Conservation (phyloP, 495 filamentous ascomycete genomes). For the Neurospora terricola region DNA sequence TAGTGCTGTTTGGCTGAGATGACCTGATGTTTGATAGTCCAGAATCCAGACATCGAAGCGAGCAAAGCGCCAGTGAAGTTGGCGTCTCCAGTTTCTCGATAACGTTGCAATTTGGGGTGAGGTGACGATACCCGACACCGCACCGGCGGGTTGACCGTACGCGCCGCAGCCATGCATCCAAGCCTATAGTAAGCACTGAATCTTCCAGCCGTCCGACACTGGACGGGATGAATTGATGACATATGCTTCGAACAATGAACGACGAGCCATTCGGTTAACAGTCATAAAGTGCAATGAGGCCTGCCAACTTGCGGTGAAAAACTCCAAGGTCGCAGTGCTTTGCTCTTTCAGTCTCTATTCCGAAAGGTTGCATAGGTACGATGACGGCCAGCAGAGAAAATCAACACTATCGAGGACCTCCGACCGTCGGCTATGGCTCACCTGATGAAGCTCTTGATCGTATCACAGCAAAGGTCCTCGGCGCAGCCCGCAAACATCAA, state of each 20-base stretch:
- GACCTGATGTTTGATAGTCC: neutral
- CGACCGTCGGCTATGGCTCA: neutral
- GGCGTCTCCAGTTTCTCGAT: neutral
- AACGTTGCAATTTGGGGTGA: neutral
- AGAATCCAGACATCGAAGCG: too few species aligned
- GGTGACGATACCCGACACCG: neutral
- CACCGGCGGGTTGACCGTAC: neutral
- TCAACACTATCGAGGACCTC: neutral
- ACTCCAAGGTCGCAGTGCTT: neutral
- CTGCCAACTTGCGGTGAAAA: neutral
- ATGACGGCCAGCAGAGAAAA: neutral
- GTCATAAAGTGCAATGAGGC: neutral
- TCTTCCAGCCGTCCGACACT: neutral
- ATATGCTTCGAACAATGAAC: neutral
- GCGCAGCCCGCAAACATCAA: neutral
- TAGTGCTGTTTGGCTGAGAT: neutral
- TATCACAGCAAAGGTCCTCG: neutral
- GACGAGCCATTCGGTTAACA: neutral
- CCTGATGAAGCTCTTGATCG: neutral
- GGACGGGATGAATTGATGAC: neutral
- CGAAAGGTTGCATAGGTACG: neutral
- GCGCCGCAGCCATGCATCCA: neutral
- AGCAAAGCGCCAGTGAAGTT: too few species aligned
- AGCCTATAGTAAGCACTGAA: neutral
- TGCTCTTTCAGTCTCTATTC: neutral